Evolutionary conservation across 2,329 filamentous ascomycete species (phyloP).

Genomic region (Fusarium sp.): DNA sequence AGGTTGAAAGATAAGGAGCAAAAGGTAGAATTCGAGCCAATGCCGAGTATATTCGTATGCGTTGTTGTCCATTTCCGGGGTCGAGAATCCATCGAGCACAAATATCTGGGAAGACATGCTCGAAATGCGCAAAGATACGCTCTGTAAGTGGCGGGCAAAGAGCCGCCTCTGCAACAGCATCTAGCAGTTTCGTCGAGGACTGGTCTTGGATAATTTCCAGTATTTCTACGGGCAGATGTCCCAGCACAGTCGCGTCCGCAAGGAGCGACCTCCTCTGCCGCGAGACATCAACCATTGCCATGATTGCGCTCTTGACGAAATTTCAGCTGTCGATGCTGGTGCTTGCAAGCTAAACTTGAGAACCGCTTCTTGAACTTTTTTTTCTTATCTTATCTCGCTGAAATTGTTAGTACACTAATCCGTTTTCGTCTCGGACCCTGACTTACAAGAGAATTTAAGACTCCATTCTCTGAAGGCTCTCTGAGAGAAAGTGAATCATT

Average conservation of each 20-base stretch:
- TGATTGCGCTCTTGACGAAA: conserved; percentile 53
- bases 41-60: conserved; percentile 68
- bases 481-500: background rate
- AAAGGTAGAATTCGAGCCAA: conserved; percentile 85
- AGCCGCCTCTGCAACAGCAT: conserved; percentile 75
- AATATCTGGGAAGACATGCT: conserved; percentile 81
- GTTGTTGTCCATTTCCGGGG: conserved; percentile 52
- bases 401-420: conserved; percentile 15
- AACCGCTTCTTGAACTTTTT: conserved; percentile 52
- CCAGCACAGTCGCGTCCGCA: conserved; percentile 63
- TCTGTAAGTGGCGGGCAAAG: conserved; percentile 78
- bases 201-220: conserved; percentile 73
- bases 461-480: background rate
- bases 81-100: conserved; percentile 80
- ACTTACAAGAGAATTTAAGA: background rate
- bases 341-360: conserved; percentile 35
- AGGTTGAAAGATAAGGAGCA: conserved; percentile 81
- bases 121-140: conserved; percentile 78
- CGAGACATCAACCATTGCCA: conserved; percentile 67
- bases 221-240: conserved; percentile 76
- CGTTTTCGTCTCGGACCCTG: conserved; percentile 13
- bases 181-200: conserved; percentile 73
- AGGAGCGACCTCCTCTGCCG: conserved; percentile 67
- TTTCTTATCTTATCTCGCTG: conserved; percentile 43
- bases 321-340: conserved; percentile 44